Conservation (phyloP, 2,329 filamentous ascomycete genomes). For the Cercospora brassicicola region DNA sequence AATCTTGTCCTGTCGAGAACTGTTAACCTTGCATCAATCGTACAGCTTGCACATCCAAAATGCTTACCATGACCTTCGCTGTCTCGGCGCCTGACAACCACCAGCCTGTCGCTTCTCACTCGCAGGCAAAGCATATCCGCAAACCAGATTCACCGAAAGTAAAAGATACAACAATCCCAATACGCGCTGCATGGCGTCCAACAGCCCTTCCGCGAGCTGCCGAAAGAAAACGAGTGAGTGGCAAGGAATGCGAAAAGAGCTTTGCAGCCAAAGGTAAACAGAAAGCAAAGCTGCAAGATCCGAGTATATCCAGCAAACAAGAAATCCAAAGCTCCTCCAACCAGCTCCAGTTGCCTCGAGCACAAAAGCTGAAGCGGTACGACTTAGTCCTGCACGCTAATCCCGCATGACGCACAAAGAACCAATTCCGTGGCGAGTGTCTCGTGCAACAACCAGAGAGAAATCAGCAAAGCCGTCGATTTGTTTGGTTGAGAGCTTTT, state of each 20-base stretch:
- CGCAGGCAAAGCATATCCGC: slow-evolving; percentile 1
- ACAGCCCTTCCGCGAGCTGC: background rate
- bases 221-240: background rate
- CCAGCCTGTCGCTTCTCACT: slow-evolving; percentile 10
- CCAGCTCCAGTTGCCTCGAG: background rate
- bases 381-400: background rate
- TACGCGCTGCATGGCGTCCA: background rate
- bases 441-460: slow-evolving; percentile 1
- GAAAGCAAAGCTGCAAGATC: background rate
- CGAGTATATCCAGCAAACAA: background rate
- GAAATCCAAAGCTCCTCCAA: background rate
- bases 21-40: background rate
- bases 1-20: slow-evolving; percentile 17
- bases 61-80: slow-evolving; percentile 21
- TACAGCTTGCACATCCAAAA: background rate
- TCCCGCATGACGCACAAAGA: background rate
- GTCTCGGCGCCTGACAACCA: slow-evolving; percentile 13
- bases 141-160: background rate
- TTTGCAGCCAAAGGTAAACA: background rate
- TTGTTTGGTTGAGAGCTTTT: background rate
- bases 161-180: slow-evolving; percentile 2
- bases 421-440: background rate
- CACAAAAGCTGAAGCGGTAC: background rate
- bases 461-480: background rate
- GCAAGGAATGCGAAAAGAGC: background rate